Evolutionary conservation across 306 rosid species (phyloP).

Genomic region (Inga leiocalycina): DNA sequence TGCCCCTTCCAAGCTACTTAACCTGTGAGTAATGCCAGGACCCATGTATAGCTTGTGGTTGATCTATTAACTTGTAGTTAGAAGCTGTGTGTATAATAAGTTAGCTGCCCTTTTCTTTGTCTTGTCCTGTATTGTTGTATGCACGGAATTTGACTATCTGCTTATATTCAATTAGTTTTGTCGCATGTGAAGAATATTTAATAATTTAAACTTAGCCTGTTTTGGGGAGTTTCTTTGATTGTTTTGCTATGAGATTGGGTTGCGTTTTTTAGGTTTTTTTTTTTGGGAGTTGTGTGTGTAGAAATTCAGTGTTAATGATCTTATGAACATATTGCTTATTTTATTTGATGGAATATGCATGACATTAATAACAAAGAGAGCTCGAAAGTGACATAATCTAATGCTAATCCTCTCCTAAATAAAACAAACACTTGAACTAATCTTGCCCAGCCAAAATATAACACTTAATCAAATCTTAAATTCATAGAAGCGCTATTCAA

Average conservation of each 20-base stretch:
- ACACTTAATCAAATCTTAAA: background rate
- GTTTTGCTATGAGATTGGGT: conserved; percentile 13
- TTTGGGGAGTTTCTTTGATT: conserved; percentile 17
- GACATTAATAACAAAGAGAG: background rate
- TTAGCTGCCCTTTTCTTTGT: background rate
- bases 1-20: conserved; percentile 91
- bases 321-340: background rate
- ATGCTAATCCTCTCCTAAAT: background rate
- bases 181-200: background rate
- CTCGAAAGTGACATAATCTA: background rate
- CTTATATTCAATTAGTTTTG: background rate
- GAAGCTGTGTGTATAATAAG: background rate
- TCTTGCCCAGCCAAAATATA: background rate
- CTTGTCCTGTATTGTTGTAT: background rate
- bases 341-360: background rate
- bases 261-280: background rate
- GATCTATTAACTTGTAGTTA: background rate
- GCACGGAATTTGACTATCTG: background rate
- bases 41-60: background rate
- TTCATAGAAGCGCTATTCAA: background rate
- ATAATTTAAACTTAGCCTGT: conserved; percentile 2
- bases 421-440: background rate
- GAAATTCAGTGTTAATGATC: background rate
- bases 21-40: conserved; percentile 72
- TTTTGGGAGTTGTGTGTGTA: background rate